These are phyloP conservation scores for Chaetomiaceae sp. DNA, from an alignment of 2,329 filamentous ascomycete genomes.

Conservation along the genomic window DNA sequence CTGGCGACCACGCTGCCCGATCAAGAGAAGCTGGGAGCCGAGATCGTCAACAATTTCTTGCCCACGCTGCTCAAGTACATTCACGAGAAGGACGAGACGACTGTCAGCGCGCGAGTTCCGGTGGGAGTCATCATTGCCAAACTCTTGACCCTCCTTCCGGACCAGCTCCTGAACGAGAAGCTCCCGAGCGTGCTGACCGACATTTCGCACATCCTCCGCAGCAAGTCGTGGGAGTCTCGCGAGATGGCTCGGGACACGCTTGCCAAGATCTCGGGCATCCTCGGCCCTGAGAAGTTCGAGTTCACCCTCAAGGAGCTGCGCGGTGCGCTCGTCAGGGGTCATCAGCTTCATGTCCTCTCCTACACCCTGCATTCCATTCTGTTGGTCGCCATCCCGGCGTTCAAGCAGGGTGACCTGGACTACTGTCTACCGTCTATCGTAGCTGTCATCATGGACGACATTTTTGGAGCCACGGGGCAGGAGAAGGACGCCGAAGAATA, in stretches of 20 bases:
- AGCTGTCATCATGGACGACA: slow-evolving; percentile 90
- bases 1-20: slow-evolving; percentile 65
- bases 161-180: slow-evolving; percentile 65
- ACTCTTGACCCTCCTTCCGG: slow-evolving; percentile 73
- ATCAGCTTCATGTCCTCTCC: slow-evolving; percentile 90
- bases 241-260: slow-evolving; percentile 89
- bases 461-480: slow-evolving; percentile 86
- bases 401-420: slow-evolving; percentile 78
- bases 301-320: slow-evolving; percentile 92
- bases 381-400: slow-evolving; percentile 66
- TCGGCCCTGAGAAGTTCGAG: slow-evolving; percentile 78
- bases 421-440: slow-evolving; percentile 79
- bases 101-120: slow-evolving; percentile 87
- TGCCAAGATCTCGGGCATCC: slow-evolving; percentile 72
- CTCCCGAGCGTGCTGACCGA: slow-evolving; percentile 84
- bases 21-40: slow-evolving; percentile 61
- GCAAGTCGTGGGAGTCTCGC: slow-evolving; percentile 79
- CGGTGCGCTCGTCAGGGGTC: slow-evolving; percentile 76
- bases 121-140: slow-evolving; percentile 87
- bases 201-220: slow-evolving; percentile 87
- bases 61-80: slow-evolving; percentile 79
- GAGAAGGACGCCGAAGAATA: slow-evolving; percentile 98
- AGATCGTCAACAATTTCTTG: slow-evolving; percentile 70
- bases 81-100: slow-evolving; percentile 90
- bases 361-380: slow-evolving; percentile 93